These are phyloP conservation scores for Macrophomina tecta DNA, from an alignment of 2,329 filamentous ascomycete genomes.

Conservation along the genomic window DNA sequence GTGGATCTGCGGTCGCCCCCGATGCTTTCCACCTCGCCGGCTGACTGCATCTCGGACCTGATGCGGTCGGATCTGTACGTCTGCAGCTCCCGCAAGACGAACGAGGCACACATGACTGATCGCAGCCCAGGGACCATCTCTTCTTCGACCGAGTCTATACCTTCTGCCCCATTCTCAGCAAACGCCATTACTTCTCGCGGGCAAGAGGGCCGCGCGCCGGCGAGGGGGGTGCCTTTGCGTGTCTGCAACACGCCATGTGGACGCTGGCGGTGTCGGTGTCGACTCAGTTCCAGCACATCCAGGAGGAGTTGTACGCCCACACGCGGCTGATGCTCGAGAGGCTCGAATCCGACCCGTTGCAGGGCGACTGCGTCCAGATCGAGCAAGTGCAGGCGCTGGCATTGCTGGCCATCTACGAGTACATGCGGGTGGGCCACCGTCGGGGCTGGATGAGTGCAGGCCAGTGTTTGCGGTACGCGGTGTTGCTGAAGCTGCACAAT, in stretches of 20 bases:
- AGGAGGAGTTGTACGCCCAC: conserved; percentile 37
- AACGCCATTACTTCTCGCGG: conserved; percentile 23
- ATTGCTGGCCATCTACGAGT: conserved; percentile 47
- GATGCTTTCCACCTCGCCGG: not conserved
- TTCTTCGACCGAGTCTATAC: conserved; percentile 27
- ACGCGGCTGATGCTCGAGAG: conserved; percentile 33
- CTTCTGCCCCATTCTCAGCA: conserved; percentile 23
- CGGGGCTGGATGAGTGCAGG: conserved; percentile 48
- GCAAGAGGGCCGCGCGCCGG: conserved; percentile 4
- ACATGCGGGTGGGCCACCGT: conserved; percentile 41
- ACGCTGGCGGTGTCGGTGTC: conserved; percentile 43
- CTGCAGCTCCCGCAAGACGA: not conserved
- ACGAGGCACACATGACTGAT: not conserved
- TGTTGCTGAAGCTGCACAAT: conserved; percentile 45
- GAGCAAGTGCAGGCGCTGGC: conserved; percentile 48
- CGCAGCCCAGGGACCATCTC: conserved; percentile 16
- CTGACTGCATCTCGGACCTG: not conserved
- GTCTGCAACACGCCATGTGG: conserved; percentile 42
- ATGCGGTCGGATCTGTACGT: conserved; percentile 8
- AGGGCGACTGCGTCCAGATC: conserved; percentile 31
- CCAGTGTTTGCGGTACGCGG: conserved; percentile 45
- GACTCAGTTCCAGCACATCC: conserved; percentile 39
- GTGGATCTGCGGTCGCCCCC: not conserved
- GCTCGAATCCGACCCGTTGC: conserved; percentile 32
- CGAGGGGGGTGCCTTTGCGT: conserved; percentile 34